Evolutionary conservation across 2,329 filamentous ascomycete genomes (phyloP), one percentile per base, ranked within the genome.

Genomic region (Colletotrichum tabaci): DNA sequence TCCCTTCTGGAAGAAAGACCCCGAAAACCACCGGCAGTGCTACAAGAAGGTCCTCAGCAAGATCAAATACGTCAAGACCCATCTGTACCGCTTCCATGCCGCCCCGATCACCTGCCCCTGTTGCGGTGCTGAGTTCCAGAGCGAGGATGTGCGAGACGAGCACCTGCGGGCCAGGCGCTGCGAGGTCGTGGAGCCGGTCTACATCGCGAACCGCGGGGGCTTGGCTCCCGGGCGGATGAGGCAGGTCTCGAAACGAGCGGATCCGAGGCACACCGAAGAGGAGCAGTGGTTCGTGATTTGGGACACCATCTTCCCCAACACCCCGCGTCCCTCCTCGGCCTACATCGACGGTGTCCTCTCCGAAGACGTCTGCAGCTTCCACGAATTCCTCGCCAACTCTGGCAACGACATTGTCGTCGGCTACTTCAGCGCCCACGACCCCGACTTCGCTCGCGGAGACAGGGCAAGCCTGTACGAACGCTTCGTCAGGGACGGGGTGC

Each of bases 1-100:
- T 38, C 79, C 79, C 1, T 80, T 78, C 56, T 79, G 76, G 61
- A 81, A 80, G 60, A 75, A 75, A n/a, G 76, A 79, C 30, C 75
- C 74, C 1, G 66, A 73, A 3, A 65, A 71, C 12, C 75, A 81
- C 71, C 72, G 76, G 5, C 62, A 74, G 15, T 81, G 79, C 63
- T 79, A 77, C 52, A 71, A 66, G 16, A 77, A 75, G n/a, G 76
- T 74, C 42, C 66, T 81, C n/a, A 69, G 66, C 9, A 70, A 71
- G 7, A 74, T 79, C n/a, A 74, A 76, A 21, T 76, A 79, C 38
- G 77, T 80, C 16, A 79, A 81, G 56, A 77, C 79, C 13, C 79
- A 80, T 23, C 56, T 80, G 6, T 55, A 55, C 9, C 67, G 76
- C 44, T 75, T 70, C n/a, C 78, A 79, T 49, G 68, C 74, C 26